Base-by-base conservation (phyloP, 805 yeast genomes). In the Ogataea henricii region DNA sequence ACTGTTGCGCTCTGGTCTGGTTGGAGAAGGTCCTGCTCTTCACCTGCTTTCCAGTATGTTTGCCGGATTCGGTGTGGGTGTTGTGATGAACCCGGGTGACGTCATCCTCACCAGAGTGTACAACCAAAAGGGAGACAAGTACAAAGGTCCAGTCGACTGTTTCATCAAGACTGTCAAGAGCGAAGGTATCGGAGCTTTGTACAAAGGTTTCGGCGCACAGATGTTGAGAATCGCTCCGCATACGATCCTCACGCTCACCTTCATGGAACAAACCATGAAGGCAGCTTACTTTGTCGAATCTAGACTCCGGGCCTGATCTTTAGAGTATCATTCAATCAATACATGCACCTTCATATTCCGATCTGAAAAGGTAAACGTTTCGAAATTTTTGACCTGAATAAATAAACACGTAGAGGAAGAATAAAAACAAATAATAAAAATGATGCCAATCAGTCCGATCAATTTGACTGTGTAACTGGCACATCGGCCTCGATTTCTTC, bases 41-140 rank as follows among this genome's bases (percentile, higher is more conserved):
- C 96, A 90, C 65, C 74, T 92, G 52, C 61, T 77, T 9, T 81
- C 96, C 1, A 81, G 90, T 36, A 81, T 91, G 1, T 70, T 78
- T 53, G 84, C 97, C 6, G 99, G 99, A 38, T 65, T 90, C 34
- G 97, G 96, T 58, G 98, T 94, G 26, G 91, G 95, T 43, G 74
- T 91, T 17, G 96, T 89, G 26, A 92, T 94, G 97, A 94, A 91
- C 66, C 98, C 99, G 13, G 90, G 96, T 81, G 99, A 94, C 68
- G 98, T 94, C 38, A 78, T 94, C 44, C 74, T 94, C 69, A 94
- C 99, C 1, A 81, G 99, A 72, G 85, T 94, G 66, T 94, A 92
- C 70, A 94, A 94, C 69, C 98, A 94, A 67, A 87, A 85, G 68
- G 96, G 96, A 41, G 78, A 87, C 60, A 77, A 87, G 45, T 94